phyloP scores from a whole-genome alignment of 345 rosid species.

The Hypericum perforatum region DNA sequence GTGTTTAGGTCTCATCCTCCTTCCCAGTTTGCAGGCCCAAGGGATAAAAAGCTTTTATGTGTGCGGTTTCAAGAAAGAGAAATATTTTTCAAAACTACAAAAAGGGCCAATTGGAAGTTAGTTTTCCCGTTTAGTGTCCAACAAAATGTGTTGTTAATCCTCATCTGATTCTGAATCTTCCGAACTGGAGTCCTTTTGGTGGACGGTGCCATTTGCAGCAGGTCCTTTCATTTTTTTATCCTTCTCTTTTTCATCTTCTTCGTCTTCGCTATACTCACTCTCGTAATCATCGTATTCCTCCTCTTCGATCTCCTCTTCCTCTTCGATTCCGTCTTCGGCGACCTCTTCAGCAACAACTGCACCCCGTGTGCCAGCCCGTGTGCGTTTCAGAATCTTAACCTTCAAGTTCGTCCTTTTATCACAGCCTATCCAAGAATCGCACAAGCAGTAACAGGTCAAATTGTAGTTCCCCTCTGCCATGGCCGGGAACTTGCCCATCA shows the following conservation, averaged over 20 bases:
- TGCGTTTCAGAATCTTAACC: constrained; percentile 72
- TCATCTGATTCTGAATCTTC: constrained; percentile 69
- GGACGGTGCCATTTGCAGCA: constrained; percentile 42
- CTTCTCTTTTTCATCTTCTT: constrained; percentile 55
- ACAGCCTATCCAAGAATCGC: constrained; percentile 95
- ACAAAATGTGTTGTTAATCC: constrained; percentile 32
- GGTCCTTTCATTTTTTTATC: constrained; percentile 50
- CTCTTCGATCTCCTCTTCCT: constrained; percentile 85
- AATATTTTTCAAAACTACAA: too few relatives aligned
- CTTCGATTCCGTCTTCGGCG: constrained; percentile 79
- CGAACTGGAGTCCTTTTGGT: constrained; percentile 44
- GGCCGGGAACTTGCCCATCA: constrained; percentile 88
- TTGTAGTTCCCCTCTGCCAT: constrained; percentile 79
- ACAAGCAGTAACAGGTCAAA: constrained; percentile 74
- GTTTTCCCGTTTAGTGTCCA: constrained; percentile 10
- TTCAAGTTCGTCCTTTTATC: constrained; percentile 58
- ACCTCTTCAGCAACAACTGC: constrained; percentile 60
- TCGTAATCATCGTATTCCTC: constrained; percentile 82
- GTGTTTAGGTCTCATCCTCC: too few relatives aligned
- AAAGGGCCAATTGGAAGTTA: too few relatives aligned
- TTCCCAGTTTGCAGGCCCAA: too few relatives aligned
- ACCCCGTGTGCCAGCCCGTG: constrained; percentile 71
- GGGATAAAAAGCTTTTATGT: too few relatives aligned
- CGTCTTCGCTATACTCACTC: constrained; percentile 92
- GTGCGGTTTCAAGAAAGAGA: too few relatives aligned